phyloP scores from a whole-genome alignment of 139 green algal species.

The Chlorella sorokiniana region DNA sequence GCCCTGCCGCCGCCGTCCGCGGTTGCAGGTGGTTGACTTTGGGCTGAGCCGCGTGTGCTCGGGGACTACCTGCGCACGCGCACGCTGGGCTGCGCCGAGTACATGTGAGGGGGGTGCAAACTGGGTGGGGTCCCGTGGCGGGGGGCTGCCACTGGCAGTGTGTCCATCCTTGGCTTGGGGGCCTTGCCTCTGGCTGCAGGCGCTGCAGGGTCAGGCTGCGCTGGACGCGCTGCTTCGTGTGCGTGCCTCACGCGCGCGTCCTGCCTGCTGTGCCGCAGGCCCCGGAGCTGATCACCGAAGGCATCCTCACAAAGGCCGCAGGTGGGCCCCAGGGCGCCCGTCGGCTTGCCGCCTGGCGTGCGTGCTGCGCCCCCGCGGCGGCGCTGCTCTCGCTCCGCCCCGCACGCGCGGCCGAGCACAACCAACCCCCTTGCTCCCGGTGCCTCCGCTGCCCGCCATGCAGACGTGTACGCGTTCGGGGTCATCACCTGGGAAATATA shows the following conservation, averaged over 20 bases:
- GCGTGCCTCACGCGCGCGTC: conserved; percentile 35
- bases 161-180: no score
- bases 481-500: conserved; percentile 56
- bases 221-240: conserved; percentile 10
- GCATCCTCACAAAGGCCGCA: conserved; percentile 47
- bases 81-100: conserved; percentile 51
- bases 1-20: no score
- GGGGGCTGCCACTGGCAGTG: no score
- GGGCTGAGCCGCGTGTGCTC: conserved; percentile 64
- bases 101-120: no score
- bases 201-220: conserved; percentile 8
- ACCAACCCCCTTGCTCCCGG: no score
- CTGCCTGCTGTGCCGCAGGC: not conserved
- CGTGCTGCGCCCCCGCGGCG: no score
- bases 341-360: no score
- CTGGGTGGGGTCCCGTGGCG: no score
- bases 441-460: no score
- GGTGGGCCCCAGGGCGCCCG: no score
- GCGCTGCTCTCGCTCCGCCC: no score
- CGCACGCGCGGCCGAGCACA: no score
- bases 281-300: conserved; percentile 47
- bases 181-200: conserved; percentile 14
- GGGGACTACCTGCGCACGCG: conserved; percentile 38
- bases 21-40: conserved; percentile 81
- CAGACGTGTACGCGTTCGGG: conserved; percentile 56